These are phyloP conservation scores for Colletotrichum sp. DNA, from an alignment of 2,329 filamentous ascomycete species.

Conservation along the genomic window DNA sequence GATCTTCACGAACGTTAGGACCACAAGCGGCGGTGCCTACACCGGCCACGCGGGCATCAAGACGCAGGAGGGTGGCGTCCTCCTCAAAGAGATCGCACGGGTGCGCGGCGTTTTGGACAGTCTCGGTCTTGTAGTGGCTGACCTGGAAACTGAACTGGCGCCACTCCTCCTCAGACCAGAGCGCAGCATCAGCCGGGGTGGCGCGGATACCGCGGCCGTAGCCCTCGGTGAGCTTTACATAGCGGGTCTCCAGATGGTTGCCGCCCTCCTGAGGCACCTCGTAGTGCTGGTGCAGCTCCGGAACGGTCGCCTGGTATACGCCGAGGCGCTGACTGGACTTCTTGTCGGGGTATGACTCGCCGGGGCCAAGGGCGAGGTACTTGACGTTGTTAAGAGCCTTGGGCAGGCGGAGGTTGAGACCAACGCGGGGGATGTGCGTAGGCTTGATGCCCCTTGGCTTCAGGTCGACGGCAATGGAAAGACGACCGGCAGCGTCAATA, in stretches of 20 bases:
- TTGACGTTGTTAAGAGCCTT: conserved; percentile 49
- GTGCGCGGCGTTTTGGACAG: conserved; percentile 64
- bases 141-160: conserved; percentile 59
- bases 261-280: conserved; percentile 74
- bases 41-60: conserved; percentile 53
- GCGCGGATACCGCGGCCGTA: conserved; percentile 34
- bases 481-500: conserved; percentile 46
- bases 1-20: conserved; percentile 49
- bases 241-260: conserved; percentile 66
- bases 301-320: conserved; percentile 48
- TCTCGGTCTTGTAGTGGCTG: conserved; percentile 55
- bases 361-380: conserved; percentile 69
- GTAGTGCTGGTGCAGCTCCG: conserved; percentile 61
- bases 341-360: conserved; percentile 70
- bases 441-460: conserved; percentile 55
- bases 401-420: conserved; percentile 60
- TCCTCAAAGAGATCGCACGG: conserved; percentile 65
- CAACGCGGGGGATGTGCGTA: conserved; percentile 64
- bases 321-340: conserved; percentile 59
- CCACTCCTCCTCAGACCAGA: conserved; percentile 37
- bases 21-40: conserved; percentile 56
- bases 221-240: conserved; percentile 47
- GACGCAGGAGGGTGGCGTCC: conserved; percentile 45
- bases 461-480: conserved; percentile 50
- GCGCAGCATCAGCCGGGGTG: conserved; percentile 26